Percentiles rank a stretch among this genome's conserved stretches.
These are phyloP conservation scores for Lagenidium giganteum DNA, from an alignment of 352 stramenopile species.

Conservation along the genomic window DNA sequence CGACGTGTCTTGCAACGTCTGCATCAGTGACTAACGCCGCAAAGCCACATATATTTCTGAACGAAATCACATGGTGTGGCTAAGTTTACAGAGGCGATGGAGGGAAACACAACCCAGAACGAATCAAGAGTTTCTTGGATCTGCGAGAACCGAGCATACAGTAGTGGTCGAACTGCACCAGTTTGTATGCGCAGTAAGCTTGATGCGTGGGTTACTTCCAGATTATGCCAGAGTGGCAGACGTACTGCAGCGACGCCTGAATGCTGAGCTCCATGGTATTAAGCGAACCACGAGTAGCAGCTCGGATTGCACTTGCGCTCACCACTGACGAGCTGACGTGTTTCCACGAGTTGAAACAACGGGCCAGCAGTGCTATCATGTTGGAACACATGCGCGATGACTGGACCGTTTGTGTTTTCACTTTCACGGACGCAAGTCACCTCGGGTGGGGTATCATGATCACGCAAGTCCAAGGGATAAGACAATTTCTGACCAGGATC, in stretches of 20 bases:
- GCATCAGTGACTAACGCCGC: not conserved
- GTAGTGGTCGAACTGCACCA: conserved; percentile 9
- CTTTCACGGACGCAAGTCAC: conserved; percentile 6
- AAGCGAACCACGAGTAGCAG: no score
- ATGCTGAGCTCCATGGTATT: not conserved
- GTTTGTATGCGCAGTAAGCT: conserved; percentile 10
- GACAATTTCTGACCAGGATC: conserved; percentile 9
- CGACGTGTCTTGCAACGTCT: not conserved
- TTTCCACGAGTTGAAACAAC: no score
- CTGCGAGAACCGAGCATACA: not conserved
- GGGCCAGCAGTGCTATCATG: no score
- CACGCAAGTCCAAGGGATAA: conserved; percentile 7
- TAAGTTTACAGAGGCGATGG: not conserved
- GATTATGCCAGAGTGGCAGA: no score
- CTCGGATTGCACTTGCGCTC: no score
- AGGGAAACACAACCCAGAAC: conserved; percentile 1
- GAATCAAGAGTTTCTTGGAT: not conserved
- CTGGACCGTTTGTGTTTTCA: not conserved
- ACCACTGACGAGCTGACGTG: no score
- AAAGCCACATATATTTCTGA: conserved; percentile 1
- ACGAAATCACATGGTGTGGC: conserved; percentile 11
- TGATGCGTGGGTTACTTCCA: conserved; percentile 10
- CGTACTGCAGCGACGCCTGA: conserved; percentile 7
- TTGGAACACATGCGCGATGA: no score
- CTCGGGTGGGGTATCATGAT: conserved; percentile 13